Conservation (phyloP, 2,329 filamentous ascomycete genomes). For the Ascochyta viciae-villosae region DNA sequence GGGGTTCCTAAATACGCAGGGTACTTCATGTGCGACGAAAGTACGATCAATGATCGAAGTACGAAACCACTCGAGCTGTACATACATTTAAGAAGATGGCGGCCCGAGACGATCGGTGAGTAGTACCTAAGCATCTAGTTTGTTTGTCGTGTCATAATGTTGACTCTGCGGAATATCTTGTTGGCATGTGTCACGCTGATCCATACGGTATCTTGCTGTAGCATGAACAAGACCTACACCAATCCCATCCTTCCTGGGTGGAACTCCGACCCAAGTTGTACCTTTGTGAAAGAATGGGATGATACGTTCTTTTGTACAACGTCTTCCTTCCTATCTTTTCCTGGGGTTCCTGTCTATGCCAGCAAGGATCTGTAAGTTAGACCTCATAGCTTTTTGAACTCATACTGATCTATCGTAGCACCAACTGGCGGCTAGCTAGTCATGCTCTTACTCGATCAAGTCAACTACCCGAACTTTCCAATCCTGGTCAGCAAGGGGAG, state of each 20-base stretch:
- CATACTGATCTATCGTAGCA: slow-evolving; percentile 58
- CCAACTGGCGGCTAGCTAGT: slow-evolving; percentile 21
- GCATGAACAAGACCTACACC: neutral
- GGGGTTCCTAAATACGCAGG: neutral
- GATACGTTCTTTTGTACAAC: slow-evolving; percentile 60
- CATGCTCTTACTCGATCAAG: slow-evolving; percentile 28
- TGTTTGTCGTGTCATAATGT: neutral
- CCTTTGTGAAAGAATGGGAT: slow-evolving; percentile 44
- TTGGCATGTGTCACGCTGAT: neutral
- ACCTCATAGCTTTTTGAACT: slow-evolving; percentile 59
- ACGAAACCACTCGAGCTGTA: neutral
- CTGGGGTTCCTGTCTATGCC: slow-evolving; percentile 60
- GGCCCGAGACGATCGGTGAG: neutral
- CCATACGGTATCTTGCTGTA: neutral
- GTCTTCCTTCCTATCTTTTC: slow-evolving; percentile 61
- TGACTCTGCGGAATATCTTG: neutral
- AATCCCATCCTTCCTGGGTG: slow-evolving; percentile 61
- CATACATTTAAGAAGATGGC: neutral
- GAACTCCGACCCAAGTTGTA: slow-evolving; percentile 57
- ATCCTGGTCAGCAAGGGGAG: slow-evolving; percentile 16
- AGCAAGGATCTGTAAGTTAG: slow-evolving; percentile 58
- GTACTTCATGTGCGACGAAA: neutral
- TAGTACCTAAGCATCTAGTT: neutral
- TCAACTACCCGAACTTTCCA: slow-evolving; percentile 24
- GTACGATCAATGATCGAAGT: neutral